Evolutionary conservation across 1,139 yeast species (phyloP).

Genomic region (Yamadazyma diospyri): DNA sequence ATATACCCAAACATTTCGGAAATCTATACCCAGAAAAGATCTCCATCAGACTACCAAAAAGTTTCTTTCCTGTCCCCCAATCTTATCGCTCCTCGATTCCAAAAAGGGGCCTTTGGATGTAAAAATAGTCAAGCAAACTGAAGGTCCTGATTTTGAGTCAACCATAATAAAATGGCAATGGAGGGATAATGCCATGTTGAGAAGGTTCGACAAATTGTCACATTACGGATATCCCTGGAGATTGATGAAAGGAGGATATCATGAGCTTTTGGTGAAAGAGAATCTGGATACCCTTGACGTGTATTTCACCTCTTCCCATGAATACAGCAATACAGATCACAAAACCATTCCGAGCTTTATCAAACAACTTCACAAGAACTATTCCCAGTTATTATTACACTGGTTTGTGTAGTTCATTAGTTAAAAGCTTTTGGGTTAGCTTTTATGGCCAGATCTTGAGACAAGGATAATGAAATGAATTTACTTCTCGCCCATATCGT

Average conservation of each 20-base stretch:
- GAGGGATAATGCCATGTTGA: background rate
- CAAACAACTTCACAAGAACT: background rate
- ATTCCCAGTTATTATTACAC: background rate
- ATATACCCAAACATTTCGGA: constrained; percentile 1
- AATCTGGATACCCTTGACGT: background rate
- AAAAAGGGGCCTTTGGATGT: background rate
- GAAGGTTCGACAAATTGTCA: constrained; percentile 1
- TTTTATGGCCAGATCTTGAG: too few relatives aligned
- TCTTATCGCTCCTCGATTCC: background rate
- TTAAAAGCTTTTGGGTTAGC: too few relatives aligned
- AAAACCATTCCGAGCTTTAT: background rate
- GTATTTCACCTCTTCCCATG: constrained; percentile 2
- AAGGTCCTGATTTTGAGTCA: background rate
- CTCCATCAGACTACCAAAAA: background rate
- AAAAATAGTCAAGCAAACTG: background rate
- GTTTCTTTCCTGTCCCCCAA: constrained; percentile 1
- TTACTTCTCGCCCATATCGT: too few relatives aligned
- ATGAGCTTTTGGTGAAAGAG: constrained; percentile 1
- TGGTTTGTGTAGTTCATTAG: background rate
- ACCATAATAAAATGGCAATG: constrained; percentile 2
- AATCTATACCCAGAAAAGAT: background rate
- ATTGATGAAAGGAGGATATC: constrained; percentile 3
- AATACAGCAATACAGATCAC: background rate
- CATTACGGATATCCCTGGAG: constrained; percentile 3
- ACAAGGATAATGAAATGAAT: too few relatives aligned